Conservation (phyloP, 805 yeast genomes). For the Hanseniaspora singularis region DNA sequence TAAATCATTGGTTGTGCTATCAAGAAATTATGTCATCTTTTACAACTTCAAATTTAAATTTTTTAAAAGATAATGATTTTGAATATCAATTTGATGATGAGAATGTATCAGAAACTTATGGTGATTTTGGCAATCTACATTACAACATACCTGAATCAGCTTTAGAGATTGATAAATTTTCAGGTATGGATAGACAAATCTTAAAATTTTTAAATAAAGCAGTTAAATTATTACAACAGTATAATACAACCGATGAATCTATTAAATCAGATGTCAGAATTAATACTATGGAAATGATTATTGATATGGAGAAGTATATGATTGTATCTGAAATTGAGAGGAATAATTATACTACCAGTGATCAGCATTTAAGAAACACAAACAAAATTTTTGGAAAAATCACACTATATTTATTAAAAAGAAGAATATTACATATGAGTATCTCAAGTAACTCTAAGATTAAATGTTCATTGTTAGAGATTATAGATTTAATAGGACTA, state of each 20-base stretch:
- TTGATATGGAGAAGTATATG: slow-evolving; percentile 6
- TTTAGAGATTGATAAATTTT: slow-evolving; percentile 10
- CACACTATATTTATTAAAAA: slow-evolving; percentile 3
- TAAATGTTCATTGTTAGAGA: neutral
- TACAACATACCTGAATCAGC: too few species aligned
- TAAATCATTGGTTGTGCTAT: slow-evolving; percentile 11
- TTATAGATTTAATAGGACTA: neutral
- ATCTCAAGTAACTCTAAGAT: neutral
- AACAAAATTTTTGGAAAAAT: slow-evolving; percentile 13
- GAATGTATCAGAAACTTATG: too few species aligned
- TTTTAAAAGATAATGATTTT: neutral
- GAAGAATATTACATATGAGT: slow-evolving; percentile 4
- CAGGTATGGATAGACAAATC: slow-evolving; percentile 13
- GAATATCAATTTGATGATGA: slow-evolving; percentile 10
- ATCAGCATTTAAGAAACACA: neutral
- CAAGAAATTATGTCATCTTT: slow-evolving; percentile 24
- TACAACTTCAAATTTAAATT: slow-evolving; percentile 6
- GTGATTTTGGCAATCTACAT: too few species aligned
- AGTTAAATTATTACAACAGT: slow-evolving; percentile 4
- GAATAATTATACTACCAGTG: neutral
- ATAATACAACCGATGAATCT: neutral
- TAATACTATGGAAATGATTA: slow-evolving; percentile 3
- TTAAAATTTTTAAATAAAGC: slow-evolving; percentile 4
- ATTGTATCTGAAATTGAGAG: neutral
- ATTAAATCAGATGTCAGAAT: neutral